Evolutionary conservation across 2,329 filamentous ascomycete species (phyloP), one percentile per base, ranked within the genome.

Genomic region (Didymella segeticola): DNA sequence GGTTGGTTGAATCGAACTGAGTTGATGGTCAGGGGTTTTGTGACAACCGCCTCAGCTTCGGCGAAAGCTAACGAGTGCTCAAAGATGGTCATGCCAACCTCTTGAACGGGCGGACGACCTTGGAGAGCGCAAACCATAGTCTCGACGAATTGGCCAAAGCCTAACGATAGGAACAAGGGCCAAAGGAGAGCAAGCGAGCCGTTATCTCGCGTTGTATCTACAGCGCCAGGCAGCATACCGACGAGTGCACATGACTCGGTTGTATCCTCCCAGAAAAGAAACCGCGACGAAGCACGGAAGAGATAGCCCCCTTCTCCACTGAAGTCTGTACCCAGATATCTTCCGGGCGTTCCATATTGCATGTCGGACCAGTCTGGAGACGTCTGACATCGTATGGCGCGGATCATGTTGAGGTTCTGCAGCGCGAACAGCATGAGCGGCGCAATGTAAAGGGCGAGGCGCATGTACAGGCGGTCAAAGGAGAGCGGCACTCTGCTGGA

Each of bases 1-100:
- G 70, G 63, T 25, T 74, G 79, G 43, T 64, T 66, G 46, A 82
- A 70, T 60, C 79, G 68, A 20, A 82, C 80, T 66, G 90, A 88
- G 0, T 88, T 86, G 73, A 92, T 85, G 11, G 88, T 88, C 12
- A 96, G 83, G 43, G 92, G 89, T 61, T 88, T 90, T 64, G 87
- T 88, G 38, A 97, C 87, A 60, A 93, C 89, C 25, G 90, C 89
- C 72, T 99, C 95, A 8, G 93, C 93, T 75, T 99, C 95, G 10
- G 93, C 91, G 77, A 98, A 99, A 2, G 93, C 93, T 8, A 99
- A 81, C 0, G 93, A 97, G 69, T 97, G 93, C 72, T 99, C 95
- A 67, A 98, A 96, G 2, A 97, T 84, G 0, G 93, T 96, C 90
- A 98, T 96, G 15, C 92, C 93, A 1, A 91, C 96, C 76, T 98